Evolutionary conservation across 345 rosid species (phyloP), one percentile per base, ranked within the genome.

Genomic region (Gossypium longicalyx): DNA sequence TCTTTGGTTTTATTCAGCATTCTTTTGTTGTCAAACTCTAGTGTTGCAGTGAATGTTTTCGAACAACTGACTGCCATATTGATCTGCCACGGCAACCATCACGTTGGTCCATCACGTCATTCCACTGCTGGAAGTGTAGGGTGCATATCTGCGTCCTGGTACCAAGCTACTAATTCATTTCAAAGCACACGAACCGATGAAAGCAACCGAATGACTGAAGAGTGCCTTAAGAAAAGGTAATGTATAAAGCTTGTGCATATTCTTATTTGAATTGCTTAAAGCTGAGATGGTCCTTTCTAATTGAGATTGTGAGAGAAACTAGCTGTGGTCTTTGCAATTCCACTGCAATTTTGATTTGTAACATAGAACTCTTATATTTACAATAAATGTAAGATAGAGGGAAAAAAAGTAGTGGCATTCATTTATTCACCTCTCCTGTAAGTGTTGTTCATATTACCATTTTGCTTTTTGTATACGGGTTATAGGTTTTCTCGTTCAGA

Each of bases 261-360:
- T 71, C 73, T 71, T 67, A 38, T 72, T 75, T 75, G 47, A 45
- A 66, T 67, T 61, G 78, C 76, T 66, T 69, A 70, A 76, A 78
- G 80, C 77, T 76, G 75, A 47, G 74, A 65, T 73, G 79, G 29
- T 74, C 52, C 52, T 70, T 73, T 73, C 68, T 62, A 54, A 71
- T 81, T 81, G 80, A 79, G 78, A 77, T 69, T 73, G 77, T 51
- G 66, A 66, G 83, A 69, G 81, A 77, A 77, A 66, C 58, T 41
- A 72, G 74, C 64, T 43, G 76, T 67, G 80, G 82, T 67, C 61
- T 74, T 69, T 57, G 66, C 78, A 56, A 70, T 77, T 45, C 83
- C 83, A 81, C 83, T 43, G 71, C 83, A 83, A 80, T 87, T 87
- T 87, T 87, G 90, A 81, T 85, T 80, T 83, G 86, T 85, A 85